Conservation (phyloP, 257 asterid genomes). For the Perilla frutescens region DNA sequence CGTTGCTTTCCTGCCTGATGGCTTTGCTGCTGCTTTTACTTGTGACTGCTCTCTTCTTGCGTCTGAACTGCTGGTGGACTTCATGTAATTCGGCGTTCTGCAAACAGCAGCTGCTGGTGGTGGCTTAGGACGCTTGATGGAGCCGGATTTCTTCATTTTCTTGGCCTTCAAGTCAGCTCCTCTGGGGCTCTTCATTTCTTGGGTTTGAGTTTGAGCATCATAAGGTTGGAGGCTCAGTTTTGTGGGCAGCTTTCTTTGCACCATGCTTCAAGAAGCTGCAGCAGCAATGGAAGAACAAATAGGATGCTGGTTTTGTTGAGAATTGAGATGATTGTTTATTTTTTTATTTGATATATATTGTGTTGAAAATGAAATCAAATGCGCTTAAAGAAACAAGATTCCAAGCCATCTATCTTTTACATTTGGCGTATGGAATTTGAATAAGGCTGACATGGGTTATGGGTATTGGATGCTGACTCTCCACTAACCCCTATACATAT, state of each 20-base stretch:
- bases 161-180: conserved; percentile 57
- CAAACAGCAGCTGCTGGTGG: conserved; percentile 17
- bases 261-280: conserved; percentile 58
- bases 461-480: conserved; percentile 54
- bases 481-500: conserved; percentile 38
- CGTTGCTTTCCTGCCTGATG: conserved; percentile 40
- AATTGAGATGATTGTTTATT: too few relatives aligned
- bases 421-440: conserved; percentile 44
- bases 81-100: conserved; percentile 79
- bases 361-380: conserved; percentile 26
- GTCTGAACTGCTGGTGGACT: conserved; percentile 79
- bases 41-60: conserved; percentile 70
- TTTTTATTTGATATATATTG: not conserved
- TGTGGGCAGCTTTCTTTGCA: conserved; percentile 64
- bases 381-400: conserved; percentile 46
- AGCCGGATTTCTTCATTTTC: conserved; percentile 81
- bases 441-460: conserved; percentile 40
- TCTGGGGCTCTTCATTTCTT: conserved; percentile 52
- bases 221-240: conserved; percentile 54
- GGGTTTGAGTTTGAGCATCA: conserved; percentile 42
- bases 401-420: conserved; percentile 36
- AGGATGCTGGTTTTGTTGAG: too few relatives aligned
- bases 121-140: conserved; percentile 49
- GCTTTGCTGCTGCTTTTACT: conserved; percentile 28
- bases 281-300: conserved; percentile 32